These are phyloP conservation scores for Arthonia radiata DNA, from an alignment of 495 filamentous ascomycete genomes.

Conservation along the genomic window DNA sequence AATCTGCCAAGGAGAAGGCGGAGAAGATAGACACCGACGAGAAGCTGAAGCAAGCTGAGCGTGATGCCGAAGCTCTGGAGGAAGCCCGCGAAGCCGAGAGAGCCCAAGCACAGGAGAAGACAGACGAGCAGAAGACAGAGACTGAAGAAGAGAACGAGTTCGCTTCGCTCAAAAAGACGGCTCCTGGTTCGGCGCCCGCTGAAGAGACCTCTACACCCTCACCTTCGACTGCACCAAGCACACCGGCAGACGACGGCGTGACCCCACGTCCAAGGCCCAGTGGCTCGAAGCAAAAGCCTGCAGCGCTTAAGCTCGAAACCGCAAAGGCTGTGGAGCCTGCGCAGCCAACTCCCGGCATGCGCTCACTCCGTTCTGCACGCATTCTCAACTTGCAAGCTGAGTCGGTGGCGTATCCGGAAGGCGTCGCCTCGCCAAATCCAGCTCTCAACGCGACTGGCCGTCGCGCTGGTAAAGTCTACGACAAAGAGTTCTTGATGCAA, in stretches of 20 bases:
- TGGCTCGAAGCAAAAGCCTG: slow-evolving; percentile 36
- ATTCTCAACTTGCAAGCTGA: slow-evolving; percentile 47
- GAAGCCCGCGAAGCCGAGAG: too few relatives aligned
- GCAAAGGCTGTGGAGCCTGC: slow-evolving; percentile 62
- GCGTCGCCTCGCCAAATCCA: slow-evolving; percentile 69
- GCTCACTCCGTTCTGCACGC: slow-evolving; percentile 67
- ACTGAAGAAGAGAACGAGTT: slow-evolving; percentile 23
- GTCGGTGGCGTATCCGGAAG: slow-evolving; percentile 42
- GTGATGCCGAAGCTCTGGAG: slow-evolving; percentile 17
- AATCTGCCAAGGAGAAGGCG: slow-evolving; percentile 17
- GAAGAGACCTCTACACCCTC: slow-evolving; percentile 18
- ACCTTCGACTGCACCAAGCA: slow-evolving; percentile 13
- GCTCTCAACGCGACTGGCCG: slow-evolving; percentile 56
- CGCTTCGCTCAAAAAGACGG: slow-evolving; percentile 32
- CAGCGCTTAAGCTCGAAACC: slow-evolving; percentile 17
- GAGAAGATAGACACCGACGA: slow-evolving; percentile 18
- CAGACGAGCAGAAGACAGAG: slow-evolving; percentile 14
- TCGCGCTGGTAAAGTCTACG: slow-evolving; percentile 53
- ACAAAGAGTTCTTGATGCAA: slow-evolving; percentile 87
- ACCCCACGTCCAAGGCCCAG: slow-evolving; percentile 17
- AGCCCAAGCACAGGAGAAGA: too few relatives aligned
- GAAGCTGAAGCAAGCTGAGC: slow-evolving; percentile 14
- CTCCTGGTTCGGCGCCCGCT: slow-evolving; percentile 8
- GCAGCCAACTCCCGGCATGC: slow-evolving; percentile 77
- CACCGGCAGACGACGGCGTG: slow-evolving; percentile 28